Conservation (phyloP, 2,329 filamentous ascomycete species). For the Diaporthe helianthi region DNA sequence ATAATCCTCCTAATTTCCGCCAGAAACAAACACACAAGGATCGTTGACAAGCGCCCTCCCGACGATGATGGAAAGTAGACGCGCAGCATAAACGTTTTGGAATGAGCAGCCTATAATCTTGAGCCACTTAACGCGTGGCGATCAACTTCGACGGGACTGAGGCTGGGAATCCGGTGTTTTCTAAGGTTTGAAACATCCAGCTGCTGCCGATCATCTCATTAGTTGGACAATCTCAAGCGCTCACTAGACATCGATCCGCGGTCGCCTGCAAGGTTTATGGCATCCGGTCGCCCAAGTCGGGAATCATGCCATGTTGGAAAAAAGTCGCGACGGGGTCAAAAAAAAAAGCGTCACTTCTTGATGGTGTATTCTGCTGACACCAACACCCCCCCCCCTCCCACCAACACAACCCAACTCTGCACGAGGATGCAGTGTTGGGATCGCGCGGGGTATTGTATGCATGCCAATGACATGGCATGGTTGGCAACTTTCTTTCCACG, state of each 20-base stretch:
- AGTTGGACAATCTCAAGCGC: conserved; percentile 14
- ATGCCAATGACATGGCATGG: conserved; percentile 12
- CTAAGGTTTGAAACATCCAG: conserved; percentile 31
- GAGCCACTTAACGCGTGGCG: conserved; percentile 3
- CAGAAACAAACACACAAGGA: conserved; percentile 19
- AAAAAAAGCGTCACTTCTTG: neutral
- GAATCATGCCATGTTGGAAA: neutral
- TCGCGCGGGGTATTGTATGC: conserved; percentile 19
- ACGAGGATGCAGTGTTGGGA: neutral
- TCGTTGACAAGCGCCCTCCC: neutral
- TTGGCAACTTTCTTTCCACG: neutral
- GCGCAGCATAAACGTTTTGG: conserved; percentile 12
- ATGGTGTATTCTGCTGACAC: neutral
- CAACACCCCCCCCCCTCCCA: no score
- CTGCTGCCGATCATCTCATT: conserved; percentile 32
- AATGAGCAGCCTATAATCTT: conserved; percentile 1
- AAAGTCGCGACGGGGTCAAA: neutral
- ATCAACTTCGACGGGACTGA: neutral
- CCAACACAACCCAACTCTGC: conserved; percentile 16
- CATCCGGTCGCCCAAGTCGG: neutral
- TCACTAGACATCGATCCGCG: neutral
- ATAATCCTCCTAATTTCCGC: conserved; percentile 31
- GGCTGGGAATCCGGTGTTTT: neutral
- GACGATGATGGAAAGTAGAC: neutral
- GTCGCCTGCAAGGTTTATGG: conserved; percentile 8